A percentile compares a stretch with the other conserved stretches of the same genome.
These are phyloP conservation scores for Daldinia loculata DNA, from an alignment of 495 filamentous ascomycete genomes.

Conservation along the genomic window DNA sequence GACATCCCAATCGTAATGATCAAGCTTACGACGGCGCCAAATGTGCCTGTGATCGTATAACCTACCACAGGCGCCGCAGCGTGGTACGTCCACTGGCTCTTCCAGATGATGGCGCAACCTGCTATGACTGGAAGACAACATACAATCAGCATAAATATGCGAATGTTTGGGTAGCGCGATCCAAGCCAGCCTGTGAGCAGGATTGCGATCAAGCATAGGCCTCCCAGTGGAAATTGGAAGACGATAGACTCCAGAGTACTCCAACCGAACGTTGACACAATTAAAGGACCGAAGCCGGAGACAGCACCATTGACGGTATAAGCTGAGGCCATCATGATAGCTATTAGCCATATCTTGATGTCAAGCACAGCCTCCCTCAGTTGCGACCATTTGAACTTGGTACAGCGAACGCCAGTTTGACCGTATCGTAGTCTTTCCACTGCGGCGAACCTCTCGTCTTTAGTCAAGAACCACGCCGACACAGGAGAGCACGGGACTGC, in stretches of 20 bases:
- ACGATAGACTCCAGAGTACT: constrained; percentile 71
- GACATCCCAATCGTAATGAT: constrained; percentile 73
- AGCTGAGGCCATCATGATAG: constrained; percentile 65
- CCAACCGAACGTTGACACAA: constrained; percentile 79
- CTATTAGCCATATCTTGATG: constrained; percentile 70
- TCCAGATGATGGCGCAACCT: constrained; percentile 80
- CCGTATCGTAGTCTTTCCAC: constrained; percentile 65
- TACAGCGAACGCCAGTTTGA: constrained; percentile 68
- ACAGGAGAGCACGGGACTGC: constrained; percentile 66
- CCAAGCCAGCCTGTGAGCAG: constrained; percentile 70
- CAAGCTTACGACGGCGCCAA: constrained; percentile 70
- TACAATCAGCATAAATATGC: constrained; percentile 67
- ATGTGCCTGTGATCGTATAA: constrained; percentile 75
- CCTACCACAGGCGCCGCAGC: constrained; percentile 71
- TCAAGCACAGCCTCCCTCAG: constrained; percentile 65
- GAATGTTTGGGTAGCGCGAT: constrained; percentile 66
- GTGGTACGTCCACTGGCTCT: constrained; percentile 68
- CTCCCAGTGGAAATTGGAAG: constrained; percentile 77
- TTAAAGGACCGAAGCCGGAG: constrained; percentile 78
- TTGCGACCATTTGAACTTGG: constrained; percentile 67
- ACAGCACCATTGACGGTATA: constrained; percentile 80
- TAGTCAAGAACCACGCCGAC: constrained; percentile 62
- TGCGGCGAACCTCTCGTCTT: constrained; percentile 62
- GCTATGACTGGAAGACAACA: constrained; percentile 77
- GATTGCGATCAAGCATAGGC: constrained; percentile 68